These are phyloP conservation scores for Cadophora malorum DNA, from an alignment of 2,329 filamentous ascomycete genomes.

Conservation along the genomic window DNA sequence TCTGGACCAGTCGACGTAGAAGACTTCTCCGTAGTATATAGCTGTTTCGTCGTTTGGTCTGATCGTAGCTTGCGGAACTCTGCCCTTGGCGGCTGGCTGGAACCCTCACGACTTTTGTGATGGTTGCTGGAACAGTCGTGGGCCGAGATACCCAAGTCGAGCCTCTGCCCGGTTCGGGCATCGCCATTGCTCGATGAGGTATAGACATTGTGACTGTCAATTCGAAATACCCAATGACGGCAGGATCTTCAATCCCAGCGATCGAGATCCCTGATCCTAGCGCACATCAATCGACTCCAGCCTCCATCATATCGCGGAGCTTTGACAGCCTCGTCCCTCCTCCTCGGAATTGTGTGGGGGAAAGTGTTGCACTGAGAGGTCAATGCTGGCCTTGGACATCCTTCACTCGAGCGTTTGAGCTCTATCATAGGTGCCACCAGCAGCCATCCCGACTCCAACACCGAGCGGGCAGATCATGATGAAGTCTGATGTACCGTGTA, in stretches of 20 bases:
- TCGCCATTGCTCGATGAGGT: background rate
- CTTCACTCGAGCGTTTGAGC: background rate
- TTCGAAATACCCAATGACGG: slow-evolving; percentile 6
- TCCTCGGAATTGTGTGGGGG: slow-evolving; percentile 10
- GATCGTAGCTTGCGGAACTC: background rate
- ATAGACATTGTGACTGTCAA: slow-evolving; percentile 2
- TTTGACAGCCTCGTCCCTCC: slow-evolving; percentile 10
- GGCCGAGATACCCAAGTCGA: background rate
- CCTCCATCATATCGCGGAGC: background rate
- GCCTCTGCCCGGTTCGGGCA: slow-evolving; percentile 13
- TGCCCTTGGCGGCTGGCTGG: background rate
- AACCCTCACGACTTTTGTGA: background rate
- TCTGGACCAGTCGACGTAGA: background rate
- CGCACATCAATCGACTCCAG: slow-evolving; percentile 1
- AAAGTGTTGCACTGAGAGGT: background rate
- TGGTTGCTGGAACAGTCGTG: slow-evolving; percentile 12
- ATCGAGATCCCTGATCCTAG: slow-evolving; percentile 4
- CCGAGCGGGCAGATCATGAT: slow-evolving; percentile 6
- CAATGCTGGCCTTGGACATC: background rate
- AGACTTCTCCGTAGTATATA: background rate
- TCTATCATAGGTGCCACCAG: background rate
- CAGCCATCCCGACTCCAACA: too few relatives aligned
- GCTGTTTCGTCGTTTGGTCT: background rate
- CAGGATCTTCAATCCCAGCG: background rate
- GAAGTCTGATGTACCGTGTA: background rate